Conservation (phyloP, 1,284 basidiomycete genomes). For the Ustilago crameri region DNA sequence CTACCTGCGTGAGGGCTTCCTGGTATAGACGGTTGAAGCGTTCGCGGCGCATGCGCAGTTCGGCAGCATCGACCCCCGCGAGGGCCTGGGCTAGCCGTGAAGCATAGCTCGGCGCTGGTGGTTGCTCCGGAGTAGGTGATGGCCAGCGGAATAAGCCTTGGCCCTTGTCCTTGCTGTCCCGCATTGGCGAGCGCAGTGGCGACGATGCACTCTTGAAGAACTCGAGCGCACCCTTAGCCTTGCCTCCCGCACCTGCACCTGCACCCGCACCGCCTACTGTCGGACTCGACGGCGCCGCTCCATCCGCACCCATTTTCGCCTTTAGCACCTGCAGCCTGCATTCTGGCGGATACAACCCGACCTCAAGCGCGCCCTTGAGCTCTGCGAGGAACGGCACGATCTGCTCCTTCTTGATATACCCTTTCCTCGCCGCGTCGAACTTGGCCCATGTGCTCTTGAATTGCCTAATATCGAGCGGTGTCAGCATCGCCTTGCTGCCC, state of each 20-base stretch:
- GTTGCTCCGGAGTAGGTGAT: constrained; percentile 8
- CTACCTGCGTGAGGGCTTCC: constrained; percentile 71
- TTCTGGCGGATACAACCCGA: constrained; percentile 52
- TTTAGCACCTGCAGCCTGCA: constrained; percentile 39
- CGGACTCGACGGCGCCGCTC: constrained; percentile 10
- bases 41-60: constrained; percentile 53
- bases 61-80: constrained; percentile 30
- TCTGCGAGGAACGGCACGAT: constrained; percentile 80
- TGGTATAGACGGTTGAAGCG: constrained; percentile 66
- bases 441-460: constrained; percentile 96
- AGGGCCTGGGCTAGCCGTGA: constrained; percentile 38
- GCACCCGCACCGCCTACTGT: constrained; percentile 5
- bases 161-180: constrained; percentile 11
- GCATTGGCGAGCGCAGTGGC: constrained; percentile 33
- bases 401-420: constrained; percentile 78
- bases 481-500: constrained; percentile 83
- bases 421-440: constrained; percentile 81
- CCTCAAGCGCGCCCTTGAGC: constrained; percentile 60
- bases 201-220: constrained; percentile 30
- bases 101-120: constrained; percentile 21
- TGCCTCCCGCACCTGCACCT: constrained; percentile 1
- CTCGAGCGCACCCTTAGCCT: constrained; percentile 30
- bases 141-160: constrained; percentile 23
- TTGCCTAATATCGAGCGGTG: constrained; percentile 74
- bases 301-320: constrained; percentile 13